phyloP scores from a whole-genome alignment of 805 yeast species.

The Allodekkera sacchari region DNA sequence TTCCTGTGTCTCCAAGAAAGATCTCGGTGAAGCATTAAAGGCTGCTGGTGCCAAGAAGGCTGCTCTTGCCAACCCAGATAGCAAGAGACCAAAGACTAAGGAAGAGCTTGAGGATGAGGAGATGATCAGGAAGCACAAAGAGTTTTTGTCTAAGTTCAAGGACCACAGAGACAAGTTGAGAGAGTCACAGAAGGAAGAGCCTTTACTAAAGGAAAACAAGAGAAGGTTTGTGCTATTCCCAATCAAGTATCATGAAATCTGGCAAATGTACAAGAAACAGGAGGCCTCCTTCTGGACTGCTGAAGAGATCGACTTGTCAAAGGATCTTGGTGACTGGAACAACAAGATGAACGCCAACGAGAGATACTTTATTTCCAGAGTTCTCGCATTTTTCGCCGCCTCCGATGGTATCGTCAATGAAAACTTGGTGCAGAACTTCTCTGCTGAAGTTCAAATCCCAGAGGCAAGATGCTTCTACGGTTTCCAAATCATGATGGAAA shows the following conservation, averaged over 20 bases:
- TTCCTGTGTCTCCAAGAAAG: constrained; percentile 30
- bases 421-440: constrained; percentile 93
- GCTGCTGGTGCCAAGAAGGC: constrained; percentile 33
- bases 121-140: too few relatives aligned
- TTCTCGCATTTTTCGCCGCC: constrained; percentile 96
- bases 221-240: constrained; percentile 92
- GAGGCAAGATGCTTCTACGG: constrained; percentile 99
- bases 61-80: constrained; percentile 12
- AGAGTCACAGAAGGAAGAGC: constrained; percentile 80
- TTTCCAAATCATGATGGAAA: constrained; percentile 99
- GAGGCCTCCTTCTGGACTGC: constrained; percentile 99
- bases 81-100: constrained; percentile 11
- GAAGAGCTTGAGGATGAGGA: constrained; percentile 23
- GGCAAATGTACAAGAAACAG: constrained; percentile 98
- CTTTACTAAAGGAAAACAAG: constrained; percentile 75
- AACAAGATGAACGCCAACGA: constrained; percentile 82
- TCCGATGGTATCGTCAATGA: constrained; percentile 98
- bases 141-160: constrained; percentile 52
- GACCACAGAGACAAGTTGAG: constrained; percentile 68
- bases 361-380: constrained; percentile 85
- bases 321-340: constrained; percentile 91
- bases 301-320: constrained; percentile 93
- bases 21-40: constrained; percentile 31
- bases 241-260: constrained; percentile 91
- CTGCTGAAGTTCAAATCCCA: constrained; percentile 94